These are phyloP conservation scores for Talaromyces liani DNA, from an alignment of 495 filamentous ascomycete genomes.

Conservation along the genomic window DNA sequence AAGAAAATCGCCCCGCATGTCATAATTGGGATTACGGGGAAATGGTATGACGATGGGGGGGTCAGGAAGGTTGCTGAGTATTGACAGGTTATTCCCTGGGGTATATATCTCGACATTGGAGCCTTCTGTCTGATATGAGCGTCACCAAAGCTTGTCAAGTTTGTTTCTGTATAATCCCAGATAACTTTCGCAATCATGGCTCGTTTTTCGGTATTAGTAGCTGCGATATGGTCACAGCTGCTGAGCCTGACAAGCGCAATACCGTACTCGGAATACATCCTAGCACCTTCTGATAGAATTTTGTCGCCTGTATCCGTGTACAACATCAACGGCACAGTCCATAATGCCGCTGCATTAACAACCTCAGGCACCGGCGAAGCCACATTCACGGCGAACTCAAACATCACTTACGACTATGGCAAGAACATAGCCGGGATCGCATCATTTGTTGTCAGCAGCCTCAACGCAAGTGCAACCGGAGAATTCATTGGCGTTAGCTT, in stretches of 20 bases:
- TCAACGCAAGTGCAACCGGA: slow-evolving; percentile 14
- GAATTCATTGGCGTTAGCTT: slow-evolving; percentile 38
- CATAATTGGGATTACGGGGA: too few relatives aligned
- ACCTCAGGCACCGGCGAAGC: slow-evolving; percentile 16
- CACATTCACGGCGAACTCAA: slow-evolving; percentile 25
- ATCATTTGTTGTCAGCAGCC: slow-evolving; percentile 21
- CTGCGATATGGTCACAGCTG: neutral
- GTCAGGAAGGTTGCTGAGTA: too few relatives aligned
- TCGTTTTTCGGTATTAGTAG: neutral
- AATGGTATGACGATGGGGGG: too few relatives aligned
- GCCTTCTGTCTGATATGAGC: too few relatives aligned
- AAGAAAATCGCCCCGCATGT: too few relatives aligned
- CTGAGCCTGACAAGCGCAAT: neutral
- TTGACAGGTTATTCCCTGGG: too few relatives aligned
- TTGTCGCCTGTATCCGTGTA: slow-evolving; percentile 24
- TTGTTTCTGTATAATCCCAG: neutral
- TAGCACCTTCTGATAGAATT: slow-evolving; percentile 30
- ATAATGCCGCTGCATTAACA: slow-evolving; percentile 20
- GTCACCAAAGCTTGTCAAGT: too few relatives aligned
- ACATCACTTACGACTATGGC: slow-evolving; percentile 38
- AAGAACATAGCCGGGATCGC: slow-evolving; percentile 37
- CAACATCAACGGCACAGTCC: slow-evolving; percentile 31
- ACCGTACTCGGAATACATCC: slow-evolving; percentile 32
- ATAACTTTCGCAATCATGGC: neutral
- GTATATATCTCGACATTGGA: too few relatives aligned